Percentiles rank a stretch among this genome's conserved stretches.
Evolutionary conservation across 164 flowering plant species (phyloP).

Genomic region (Dillenia turbinata): DNA sequence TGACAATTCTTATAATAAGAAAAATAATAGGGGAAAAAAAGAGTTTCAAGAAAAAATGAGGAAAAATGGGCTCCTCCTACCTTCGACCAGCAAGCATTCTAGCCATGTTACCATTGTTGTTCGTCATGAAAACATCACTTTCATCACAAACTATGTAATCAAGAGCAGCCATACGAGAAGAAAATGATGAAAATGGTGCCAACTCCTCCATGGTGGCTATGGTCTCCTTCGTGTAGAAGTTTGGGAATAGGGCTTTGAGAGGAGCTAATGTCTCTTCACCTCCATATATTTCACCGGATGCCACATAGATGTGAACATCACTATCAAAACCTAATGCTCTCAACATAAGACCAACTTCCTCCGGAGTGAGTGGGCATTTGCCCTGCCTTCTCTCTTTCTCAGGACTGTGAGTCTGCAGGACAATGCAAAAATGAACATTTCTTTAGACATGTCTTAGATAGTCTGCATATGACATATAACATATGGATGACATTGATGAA

Average conservation of each 20-base stretch:
- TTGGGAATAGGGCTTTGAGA: constrained; percentile 79
- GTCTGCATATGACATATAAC: neutral
- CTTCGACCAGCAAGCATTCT: constrained; percentile 93
- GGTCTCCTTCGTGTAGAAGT: constrained; percentile 83
- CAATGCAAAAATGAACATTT: neutral
- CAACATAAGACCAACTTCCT: constrained; percentile 94
- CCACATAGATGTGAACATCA: constrained; percentile 91
- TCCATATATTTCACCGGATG: constrained; percentile 95
- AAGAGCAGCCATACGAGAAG: constrained; percentile 98
- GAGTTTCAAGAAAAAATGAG: neutral
- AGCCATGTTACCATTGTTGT: constrained; percentile 99
- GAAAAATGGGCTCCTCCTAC: constrained; percentile 26
- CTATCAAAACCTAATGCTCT: constrained; percentile 90
- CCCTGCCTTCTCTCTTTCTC: constrained; percentile 94
- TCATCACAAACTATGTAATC: constrained; percentile 96
- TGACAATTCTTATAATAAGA: neutral
- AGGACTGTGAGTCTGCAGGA: constrained; percentile 64
- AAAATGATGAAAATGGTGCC: constrained; percentile 63
- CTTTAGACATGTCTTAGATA: neutral
- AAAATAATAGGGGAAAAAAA: neutral
- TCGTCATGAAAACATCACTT: constrained; percentile 96
- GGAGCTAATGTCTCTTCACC: constrained; percentile 92
- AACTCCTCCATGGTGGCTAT: constrained; percentile 74
- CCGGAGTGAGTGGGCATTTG: constrained; percentile 96
- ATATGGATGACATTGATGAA: neutral